Evolutionary conservation across 176 grass and related monocot genomes (phyloP), one percentile per base, ranked within the genome.

Genomic region (Dendrocalamus sinicus): DNA sequence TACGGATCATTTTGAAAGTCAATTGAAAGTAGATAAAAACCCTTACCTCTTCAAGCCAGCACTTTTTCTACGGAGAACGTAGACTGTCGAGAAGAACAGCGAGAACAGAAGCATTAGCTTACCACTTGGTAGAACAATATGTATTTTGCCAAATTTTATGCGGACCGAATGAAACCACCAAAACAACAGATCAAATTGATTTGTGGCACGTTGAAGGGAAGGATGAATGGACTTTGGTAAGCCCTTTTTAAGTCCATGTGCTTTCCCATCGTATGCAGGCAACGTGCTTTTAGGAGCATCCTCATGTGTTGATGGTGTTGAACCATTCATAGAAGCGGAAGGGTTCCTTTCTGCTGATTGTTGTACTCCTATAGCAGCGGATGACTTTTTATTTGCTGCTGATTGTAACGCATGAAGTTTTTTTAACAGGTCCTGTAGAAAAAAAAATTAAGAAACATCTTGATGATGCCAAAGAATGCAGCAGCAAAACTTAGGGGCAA

Each of bases 141-240:
- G 88, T 12, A 91, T 12, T 51, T 89, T 92, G 20, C 91, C 93
- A 63, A 98, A 26, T 32, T 91, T 98, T 14, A 95, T 52, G 60
- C 82, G 92, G 32, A 94, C 71, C 0, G 96, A 90, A 55, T 87
- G 90, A 50, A 95, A 95, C 96, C 96, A 98, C 91, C 91, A 91
- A 59, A 94, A 83, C 10, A 87, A 77, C 4, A 88, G 91, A 80
- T 93, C 61, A 57, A 94, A 73, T 16, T 80, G 86, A 77, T 95
- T 86, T 62, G 28, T 12, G 23, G 70, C 71, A 8, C 9, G 76
- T 55, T 84, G 78, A 61, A 85, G 73, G 46, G 86, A 70, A 82
- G 84, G 68, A 40, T 84, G 81, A 76, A 76, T 65, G 39, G 87
- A 89, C 74, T 92, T 89, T 5, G 72, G 26, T 14, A 68, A 66